Evolutionary conservation across 1,139 yeast species (phyloP).

Genomic region (Yamadazyma dushanensis): DNA sequence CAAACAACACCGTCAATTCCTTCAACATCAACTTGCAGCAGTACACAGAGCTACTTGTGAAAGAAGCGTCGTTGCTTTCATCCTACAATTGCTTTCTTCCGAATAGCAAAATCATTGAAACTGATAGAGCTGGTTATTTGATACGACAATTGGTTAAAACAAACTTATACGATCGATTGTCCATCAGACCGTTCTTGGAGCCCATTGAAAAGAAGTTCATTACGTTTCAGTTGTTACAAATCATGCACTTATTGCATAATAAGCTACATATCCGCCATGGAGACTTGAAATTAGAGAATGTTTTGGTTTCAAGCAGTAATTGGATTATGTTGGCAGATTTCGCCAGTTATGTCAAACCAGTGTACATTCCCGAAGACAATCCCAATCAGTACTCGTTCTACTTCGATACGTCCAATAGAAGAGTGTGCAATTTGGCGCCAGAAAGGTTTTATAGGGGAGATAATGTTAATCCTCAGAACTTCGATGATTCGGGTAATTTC

Average conservation of each 20-base stretch:
- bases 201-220: slow-evolving; percentile 82
- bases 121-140: slow-evolving; percentile 89
- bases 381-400: slow-evolving; percentile 93
- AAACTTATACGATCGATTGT: slow-evolving; percentile 81
- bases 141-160: slow-evolving; percentile 79
- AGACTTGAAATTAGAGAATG: slow-evolving; percentile 87
- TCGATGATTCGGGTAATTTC: slow-evolving; percentile 30
- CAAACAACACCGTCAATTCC: slow-evolving; percentile 34
- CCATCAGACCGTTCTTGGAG: slow-evolving; percentile 85
- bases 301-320: slow-evolving; percentile 84
- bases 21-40: slow-evolving; percentile 32
- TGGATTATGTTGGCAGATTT: slow-evolving; percentile 86
- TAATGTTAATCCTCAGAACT: slow-evolving; percentile 16
- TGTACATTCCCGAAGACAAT: slow-evolving; percentile 84
- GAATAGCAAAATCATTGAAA: slow-evolving; percentile 73
- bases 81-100: slow-evolving; percentile 67
- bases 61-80: slow-evolving; percentile 38
- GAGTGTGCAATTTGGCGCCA: slow-evolving; percentile 92
- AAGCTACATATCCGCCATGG: slow-evolving; percentile 68
- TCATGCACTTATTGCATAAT: slow-evolving; percentile 63
- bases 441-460: slow-evolving; percentile 63
- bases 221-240: slow-evolving; percentile 70
- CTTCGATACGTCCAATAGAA: slow-evolving; percentile 84
- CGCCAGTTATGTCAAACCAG: slow-evolving; percentile 76
- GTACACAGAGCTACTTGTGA: slow-evolving; percentile 33